Conservation (phyloP, 139 green algal genomes). For the Volvox africanus region DNA sequence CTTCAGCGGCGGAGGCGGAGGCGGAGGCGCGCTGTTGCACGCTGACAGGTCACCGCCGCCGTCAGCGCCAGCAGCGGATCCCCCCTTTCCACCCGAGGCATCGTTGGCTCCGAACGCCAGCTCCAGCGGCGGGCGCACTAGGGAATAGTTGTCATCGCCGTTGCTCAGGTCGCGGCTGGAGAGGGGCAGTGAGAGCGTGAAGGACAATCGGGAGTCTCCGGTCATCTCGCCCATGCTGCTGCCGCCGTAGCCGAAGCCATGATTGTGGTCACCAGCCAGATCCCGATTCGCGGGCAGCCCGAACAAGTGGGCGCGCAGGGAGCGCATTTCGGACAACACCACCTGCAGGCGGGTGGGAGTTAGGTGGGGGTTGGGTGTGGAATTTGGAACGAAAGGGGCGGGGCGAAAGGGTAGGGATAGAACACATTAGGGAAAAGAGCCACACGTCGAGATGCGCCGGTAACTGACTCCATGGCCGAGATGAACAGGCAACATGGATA, state of each 20-base stretch:
- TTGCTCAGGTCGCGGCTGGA: not conserved
- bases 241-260: conserved; percentile 17
- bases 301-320: not conserved
- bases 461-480: too few relatives aligned
- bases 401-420: too few relatives aligned
- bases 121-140: conserved; percentile 27
- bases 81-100: not conserved
- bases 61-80: not conserved
- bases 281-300: not conserved
- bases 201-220: not conserved
- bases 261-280: not conserved
- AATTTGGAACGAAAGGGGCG: too few relatives aligned
- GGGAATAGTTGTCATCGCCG: not conserved
- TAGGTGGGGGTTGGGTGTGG: too few relatives aligned
- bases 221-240: conserved; percentile 24
- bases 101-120: conserved; percentile 11
- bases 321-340: conserved; percentile 9
- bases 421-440: too few relatives aligned
- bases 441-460: too few relatives aligned
- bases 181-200: conserved; percentile 25
- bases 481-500: too few relatives aligned
- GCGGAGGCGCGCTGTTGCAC: not conserved
- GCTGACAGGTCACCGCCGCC: not conserved
- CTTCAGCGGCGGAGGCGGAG: conserved; percentile 20
- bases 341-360: not conserved